phyloP scores from a whole-genome alignment of 139 green algal genomes.

The Asterochloris erici region DNA sequence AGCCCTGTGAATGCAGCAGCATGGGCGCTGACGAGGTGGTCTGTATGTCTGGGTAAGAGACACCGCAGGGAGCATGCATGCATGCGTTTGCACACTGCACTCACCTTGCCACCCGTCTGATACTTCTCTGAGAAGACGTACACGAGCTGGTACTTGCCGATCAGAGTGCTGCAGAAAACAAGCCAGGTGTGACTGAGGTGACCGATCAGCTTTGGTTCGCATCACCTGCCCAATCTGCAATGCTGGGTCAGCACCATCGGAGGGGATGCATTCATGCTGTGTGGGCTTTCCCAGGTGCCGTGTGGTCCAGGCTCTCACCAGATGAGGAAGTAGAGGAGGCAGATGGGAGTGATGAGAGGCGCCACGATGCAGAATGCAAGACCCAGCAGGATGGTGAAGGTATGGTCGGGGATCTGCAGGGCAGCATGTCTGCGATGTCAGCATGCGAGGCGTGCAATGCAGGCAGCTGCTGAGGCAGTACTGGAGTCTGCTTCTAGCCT shows the following conservation, averaged over 20 bases:
- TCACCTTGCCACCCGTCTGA: conserved; percentile 37
- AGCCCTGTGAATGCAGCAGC: not conserved
- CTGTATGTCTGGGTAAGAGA: not conserved
- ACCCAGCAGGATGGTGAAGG: conserved; percentile 60
- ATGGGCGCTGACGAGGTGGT: not conserved
- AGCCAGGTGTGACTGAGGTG: no score
- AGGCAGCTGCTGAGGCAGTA: not conserved
- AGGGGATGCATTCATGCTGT: no score
- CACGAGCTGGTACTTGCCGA: conserved; percentile 38
- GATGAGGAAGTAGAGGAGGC: conserved; percentile 66
- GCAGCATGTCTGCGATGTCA: not conserved
- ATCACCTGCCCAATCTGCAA: no score
- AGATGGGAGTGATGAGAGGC: conserved; percentile 65
- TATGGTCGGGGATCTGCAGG: conserved; percentile 45
- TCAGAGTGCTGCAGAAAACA: not conserved
- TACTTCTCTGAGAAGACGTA: conserved; percentile 35
- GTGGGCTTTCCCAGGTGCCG: no score
- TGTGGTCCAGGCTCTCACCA: conserved; percentile 20
- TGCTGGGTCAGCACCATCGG: not conserved
- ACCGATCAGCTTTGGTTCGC: not conserved
- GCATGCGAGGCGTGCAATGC: not conserved
- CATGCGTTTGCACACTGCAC: not conserved
- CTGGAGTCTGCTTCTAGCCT: not conserved
- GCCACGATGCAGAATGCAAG: conserved; percentile 65
- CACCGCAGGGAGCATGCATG: not conserved